Evolutionary conservation across 192 early-diverging fungal species (phyloP).

Genomic region (Coemansia guatemalensis): DNA sequence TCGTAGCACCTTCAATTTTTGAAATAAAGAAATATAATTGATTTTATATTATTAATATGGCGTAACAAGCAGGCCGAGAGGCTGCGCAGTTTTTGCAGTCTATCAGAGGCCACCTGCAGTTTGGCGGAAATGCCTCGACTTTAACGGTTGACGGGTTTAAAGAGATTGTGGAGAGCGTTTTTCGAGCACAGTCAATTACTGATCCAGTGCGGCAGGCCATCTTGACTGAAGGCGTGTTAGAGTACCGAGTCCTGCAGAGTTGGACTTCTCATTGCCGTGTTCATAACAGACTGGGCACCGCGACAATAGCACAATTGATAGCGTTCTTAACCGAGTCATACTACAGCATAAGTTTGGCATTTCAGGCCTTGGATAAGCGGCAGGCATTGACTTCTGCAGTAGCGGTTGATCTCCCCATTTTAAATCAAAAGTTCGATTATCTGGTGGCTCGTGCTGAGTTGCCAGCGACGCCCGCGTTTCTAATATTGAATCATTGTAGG

Average conservation of each 20-base stretch:
- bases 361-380: neutral
- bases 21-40: neutral
- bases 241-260: neutral
- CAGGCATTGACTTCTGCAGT: neutral
- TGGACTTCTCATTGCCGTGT: neutral
- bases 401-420: neutral
- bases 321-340: neutral
- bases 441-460: neutral
- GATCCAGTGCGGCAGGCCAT: neutral
- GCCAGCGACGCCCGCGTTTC: neutral
- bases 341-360: neutral
- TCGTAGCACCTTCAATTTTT: neutral
- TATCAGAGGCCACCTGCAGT: too few relatives aligned
- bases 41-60: neutral
- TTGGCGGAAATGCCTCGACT: neutral
- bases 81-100: too few relatives aligned
- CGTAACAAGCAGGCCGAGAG: too few relatives aligned
- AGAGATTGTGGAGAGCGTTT: neutral
- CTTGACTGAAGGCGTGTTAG: neutral
- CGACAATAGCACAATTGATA: neutral
- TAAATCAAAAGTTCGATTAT: neutral
- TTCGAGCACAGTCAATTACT: neutral
- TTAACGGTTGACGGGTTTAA: neutral
- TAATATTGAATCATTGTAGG: neutral
- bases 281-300: neutral